Evolutionary conservation across 768 basidiomycete species (phyloP), one percentile per base, ranked within the genome.

Genomic region (Psilocybe cubensis): DNA sequence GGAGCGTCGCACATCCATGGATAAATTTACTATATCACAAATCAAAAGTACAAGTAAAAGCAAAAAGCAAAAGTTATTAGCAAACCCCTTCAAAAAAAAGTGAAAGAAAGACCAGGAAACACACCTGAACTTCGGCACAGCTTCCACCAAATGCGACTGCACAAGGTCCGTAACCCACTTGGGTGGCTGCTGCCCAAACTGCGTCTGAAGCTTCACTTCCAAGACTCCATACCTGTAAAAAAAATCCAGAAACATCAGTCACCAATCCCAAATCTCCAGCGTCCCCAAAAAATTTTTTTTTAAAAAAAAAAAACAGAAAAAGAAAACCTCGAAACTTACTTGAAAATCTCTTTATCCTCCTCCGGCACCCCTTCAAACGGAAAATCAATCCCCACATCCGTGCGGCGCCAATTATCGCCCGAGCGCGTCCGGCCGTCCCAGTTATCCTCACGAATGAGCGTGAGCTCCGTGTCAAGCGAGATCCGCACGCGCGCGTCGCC

Each of bases 401-500:
- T 94, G 45, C 97, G 81, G 31, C 97, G 84, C 97, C 97, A 99
- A 71, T 99, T 97, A 51, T 89, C 79, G 6, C 87, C 85, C 0
- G 94, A 76, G n/a, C 96, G 89, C 5, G 71, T 69, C 35, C 71
- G 69, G 1, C 89, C 92, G 71, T 98, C 96, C 92, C 96, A 98
- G 67, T 97, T 92, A 67, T 98, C 97, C 73, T 99, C 97, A 59
- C 97, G 84, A 52, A 97, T 72, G 83, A 99, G 88, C 3, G 92
- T 90, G 29, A 99, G 83, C 70, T 98, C 94, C 0, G 97, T 99
- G 68, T 99, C 97, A 58, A 99, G 86, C 17, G 97, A 98, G 58
- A 99, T 98, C 49, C 97, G 94, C 33, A 99, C 97, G 50, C 94
- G 87, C n/a, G 95, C 96, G 68, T 99, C 96, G 20, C 96, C 96